Evolutionary conservation across 306 rosid genomes (phyloP).

Genomic region (Echinosophora koreensis): DNA sequence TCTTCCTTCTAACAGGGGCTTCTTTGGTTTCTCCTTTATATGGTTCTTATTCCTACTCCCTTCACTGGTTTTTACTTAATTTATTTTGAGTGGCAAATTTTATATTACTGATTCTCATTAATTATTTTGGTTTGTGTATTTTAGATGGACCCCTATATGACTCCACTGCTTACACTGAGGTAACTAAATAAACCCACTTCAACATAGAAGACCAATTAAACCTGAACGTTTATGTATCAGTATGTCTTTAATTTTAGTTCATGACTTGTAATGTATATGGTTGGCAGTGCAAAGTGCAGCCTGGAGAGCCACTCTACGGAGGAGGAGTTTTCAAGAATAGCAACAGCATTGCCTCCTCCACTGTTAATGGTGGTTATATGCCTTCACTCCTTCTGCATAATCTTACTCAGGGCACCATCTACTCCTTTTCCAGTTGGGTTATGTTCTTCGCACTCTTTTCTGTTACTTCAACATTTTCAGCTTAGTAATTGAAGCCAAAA

Average conservation of each 20-base stretch:
- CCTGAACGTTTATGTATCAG: background rate
- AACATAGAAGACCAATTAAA: background rate
- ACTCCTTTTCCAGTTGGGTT: constrained; percentile 76
- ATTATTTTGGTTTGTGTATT: constrained; percentile 5
- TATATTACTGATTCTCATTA: background rate
- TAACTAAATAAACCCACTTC: constrained; percentile 4
- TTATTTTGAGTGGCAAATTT: background rate
- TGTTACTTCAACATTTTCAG: background rate
- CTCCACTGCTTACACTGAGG: constrained; percentile 85
- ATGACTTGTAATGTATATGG: background rate
- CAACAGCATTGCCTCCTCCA: background rate
- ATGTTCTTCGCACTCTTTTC: background rate
- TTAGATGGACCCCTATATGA: constrained; percentile 95
- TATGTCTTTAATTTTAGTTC: background rate
- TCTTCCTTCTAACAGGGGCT: constrained; percentile 44
- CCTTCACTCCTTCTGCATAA: constrained; percentile 61
- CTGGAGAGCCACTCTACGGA: constrained; percentile 71
- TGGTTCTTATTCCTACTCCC: constrained; percentile 54
- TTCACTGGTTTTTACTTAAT: background rate
- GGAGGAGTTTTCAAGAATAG: constrained; percentile 68
- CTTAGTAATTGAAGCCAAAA: background rate
- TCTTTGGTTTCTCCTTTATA: constrained; percentile 56
- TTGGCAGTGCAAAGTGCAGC: constrained; percentile 70
- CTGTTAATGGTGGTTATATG: constrained; percentile 25
- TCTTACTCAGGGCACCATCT: constrained; percentile 66